These are phyloP conservation scores for Solanum hybrid DNA, from an alignment of 305 asterid species.

Conservation along the genomic window DNA sequence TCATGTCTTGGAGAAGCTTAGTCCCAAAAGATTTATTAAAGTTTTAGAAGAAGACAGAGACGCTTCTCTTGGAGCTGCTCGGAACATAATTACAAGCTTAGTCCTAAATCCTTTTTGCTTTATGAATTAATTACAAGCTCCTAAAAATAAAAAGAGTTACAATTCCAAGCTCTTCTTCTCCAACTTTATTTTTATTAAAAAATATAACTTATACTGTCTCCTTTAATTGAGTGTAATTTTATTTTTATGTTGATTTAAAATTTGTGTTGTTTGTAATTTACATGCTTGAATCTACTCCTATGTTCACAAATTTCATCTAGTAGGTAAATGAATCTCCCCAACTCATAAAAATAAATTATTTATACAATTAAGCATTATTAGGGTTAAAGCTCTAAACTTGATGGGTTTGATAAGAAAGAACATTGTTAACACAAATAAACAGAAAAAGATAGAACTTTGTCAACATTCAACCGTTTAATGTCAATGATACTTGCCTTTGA, in stretches of 20 bases:
- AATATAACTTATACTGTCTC: not conserved
- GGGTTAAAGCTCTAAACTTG: not conserved
- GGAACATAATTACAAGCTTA: not conserved
- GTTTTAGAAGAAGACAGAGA: not conserved
- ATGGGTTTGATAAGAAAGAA: not conserved
- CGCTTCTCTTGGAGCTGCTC: conserved; percentile 2
- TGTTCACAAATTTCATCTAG: not conserved
- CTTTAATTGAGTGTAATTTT: not conserved
- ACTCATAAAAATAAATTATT: not conserved
- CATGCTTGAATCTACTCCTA: not conserved
- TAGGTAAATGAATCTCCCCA: not conserved
- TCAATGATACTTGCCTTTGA: not conserved
- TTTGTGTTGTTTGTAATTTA: not conserved
- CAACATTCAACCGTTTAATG: not conserved
- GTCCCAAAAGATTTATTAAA: not conserved
- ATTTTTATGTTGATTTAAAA: not conserved
- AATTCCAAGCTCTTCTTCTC: not conserved
- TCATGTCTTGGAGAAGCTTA: not conserved
- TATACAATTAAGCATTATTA: not conserved
- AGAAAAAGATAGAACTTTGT: not conserved
- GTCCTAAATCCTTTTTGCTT: not conserved
- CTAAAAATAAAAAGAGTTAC: not conserved
- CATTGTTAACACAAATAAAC: not conserved
- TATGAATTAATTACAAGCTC: not conserved
- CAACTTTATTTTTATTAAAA: not conserved